Evolutionary conservation across 192 early-diverging fungal genomes (phyloP), one percentile per base, ranked within the genome.

Genomic region (Thamnidium elegans): DNA sequence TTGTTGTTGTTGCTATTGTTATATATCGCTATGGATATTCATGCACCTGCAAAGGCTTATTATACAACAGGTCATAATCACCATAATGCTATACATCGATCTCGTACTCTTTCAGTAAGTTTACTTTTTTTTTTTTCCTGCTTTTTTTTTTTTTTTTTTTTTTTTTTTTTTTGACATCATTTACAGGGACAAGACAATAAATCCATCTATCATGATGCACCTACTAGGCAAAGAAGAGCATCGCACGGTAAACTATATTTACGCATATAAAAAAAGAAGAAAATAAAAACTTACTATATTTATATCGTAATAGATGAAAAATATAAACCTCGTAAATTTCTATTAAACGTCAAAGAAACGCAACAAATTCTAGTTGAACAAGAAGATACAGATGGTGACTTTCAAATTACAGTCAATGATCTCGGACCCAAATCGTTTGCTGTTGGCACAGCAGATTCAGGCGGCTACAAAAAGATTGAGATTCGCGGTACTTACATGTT

Each of bases 341-440:
- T 92, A 9, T 82, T 98, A 53, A 89, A 98, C 44, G 94, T 98
- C 0, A 85, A 86, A 45, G 85, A 84, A 50, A 93, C 93, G 2
- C 84, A 92, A 50, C 81, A 86, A 51, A 62, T 76, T 32, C 81
- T 99, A 9, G 78, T 99, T 19, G 86, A 80, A 55, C 97, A 99
- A 63, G 97, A 99, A 74, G 97, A 99, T 69, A 95, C 95, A 0
- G 89, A 97, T 78, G 91, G 90, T 20, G 92, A 99, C 68, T 89
- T 82, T 66, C 97, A 97, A 67, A 97, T 99, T 61, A 99, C 97
- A 3, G 78, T 99, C 30, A 84, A 90, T 60, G 97, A 99, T 74
- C 56, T 74, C 6, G 97, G 97, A 0, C 97, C 97, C n/a, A 99
- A 97, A 74, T 77, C 87, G 11, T 84, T 99, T 55, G 79, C 83